Evolutionary conservation across 1,284 basidiomycete genomes (phyloP).

Genomic region (Mycosarcoma mackinlayi): DNA sequence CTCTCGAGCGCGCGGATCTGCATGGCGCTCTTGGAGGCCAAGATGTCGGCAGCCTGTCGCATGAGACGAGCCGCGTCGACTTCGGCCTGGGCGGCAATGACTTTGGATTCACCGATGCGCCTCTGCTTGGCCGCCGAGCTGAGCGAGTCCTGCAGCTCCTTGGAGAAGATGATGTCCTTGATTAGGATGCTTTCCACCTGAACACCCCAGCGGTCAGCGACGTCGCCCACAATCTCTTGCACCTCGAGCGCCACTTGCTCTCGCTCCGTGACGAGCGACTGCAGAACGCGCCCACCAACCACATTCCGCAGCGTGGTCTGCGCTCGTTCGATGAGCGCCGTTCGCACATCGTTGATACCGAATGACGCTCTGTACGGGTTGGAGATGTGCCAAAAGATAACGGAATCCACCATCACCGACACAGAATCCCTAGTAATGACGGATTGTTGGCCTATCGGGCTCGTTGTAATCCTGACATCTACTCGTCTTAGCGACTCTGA

Average conservation of each 20-base stretch:
- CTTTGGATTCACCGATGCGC: slow-evolving; percentile 92
- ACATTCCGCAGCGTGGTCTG: slow-evolving; percentile 96
- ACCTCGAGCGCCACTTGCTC: slow-evolving; percentile 96
- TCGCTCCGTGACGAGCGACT: slow-evolving; percentile 77
- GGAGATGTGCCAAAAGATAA: slow-evolving; percentile 82
- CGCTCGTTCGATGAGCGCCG: slow-evolving; percentile 89
- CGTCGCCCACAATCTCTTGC: slow-evolving; percentile 81
- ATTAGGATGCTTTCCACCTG: slow-evolving; percentile 89
- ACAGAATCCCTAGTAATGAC: slow-evolving; percentile 81
- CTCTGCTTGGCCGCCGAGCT: slow-evolving; percentile 92
- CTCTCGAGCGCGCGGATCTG: slow-evolving; percentile 95
- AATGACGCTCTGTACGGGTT: slow-evolving; percentile 79
- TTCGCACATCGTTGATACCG: slow-evolving; percentile 86
- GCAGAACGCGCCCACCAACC: slow-evolving; percentile 80
- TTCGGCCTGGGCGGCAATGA: slow-evolving; percentile 95
- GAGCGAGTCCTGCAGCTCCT: slow-evolving; percentile 89
- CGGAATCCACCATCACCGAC: slow-evolving; percentile 85
- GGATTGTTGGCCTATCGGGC: slow-evolving; percentile 83
- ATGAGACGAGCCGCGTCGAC: slow-evolving; percentile 93
- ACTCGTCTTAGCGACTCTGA: slow-evolving; percentile 76
- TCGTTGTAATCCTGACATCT: slow-evolving; percentile 94
- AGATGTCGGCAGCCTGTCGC: slow-evolving; percentile 76
- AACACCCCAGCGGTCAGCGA: slow-evolving; percentile 84
- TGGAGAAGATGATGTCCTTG: slow-evolving; percentile 87
- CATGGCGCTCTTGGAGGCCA: slow-evolving; percentile 82